Conservation (phyloP, 2,329 filamentous ascomycete species). For the Xylaria sp. region DNA sequence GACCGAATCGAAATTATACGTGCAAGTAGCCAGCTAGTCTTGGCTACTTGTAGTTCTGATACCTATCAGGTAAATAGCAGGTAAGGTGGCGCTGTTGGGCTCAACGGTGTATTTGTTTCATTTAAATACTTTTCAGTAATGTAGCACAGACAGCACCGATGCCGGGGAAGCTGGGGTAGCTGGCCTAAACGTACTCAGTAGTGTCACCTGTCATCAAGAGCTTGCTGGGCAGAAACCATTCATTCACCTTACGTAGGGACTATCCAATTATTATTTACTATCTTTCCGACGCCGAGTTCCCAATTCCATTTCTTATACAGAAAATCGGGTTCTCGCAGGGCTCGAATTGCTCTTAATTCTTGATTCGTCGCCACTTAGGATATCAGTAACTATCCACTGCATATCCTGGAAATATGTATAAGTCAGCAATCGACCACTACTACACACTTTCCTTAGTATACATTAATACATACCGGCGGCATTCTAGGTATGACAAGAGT, state of each 20-base stretch:
- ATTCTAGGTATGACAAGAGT: background rate
- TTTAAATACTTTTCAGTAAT: slow-evolving; percentile 1
- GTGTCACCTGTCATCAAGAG: slow-evolving; percentile 13
- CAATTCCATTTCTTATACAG: background rate
- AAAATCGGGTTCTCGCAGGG: background rate
- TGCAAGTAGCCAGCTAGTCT: too few relatives aligned
- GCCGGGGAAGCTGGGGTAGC: slow-evolving; percentile 1
- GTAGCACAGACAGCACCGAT: background rate
- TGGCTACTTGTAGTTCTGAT: too few relatives aligned
- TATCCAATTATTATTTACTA: background rate
- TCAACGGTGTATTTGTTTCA: background rate
- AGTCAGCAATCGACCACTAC: background rate
- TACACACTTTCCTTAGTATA: background rate
- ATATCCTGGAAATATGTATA: too few relatives aligned
- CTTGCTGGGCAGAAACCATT: background rate
- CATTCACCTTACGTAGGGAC: background rate
- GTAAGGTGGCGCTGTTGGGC: background rate
- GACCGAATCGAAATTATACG: too few relatives aligned
- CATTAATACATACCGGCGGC: background rate
- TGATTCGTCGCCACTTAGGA: slow-evolving; percentile 2
- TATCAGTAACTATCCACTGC: too few relatives aligned
- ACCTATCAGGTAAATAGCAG: too few relatives aligned
- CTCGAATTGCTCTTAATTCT: background rate
- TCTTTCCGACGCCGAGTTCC: background rate
- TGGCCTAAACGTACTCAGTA: too few relatives aligned